Evolutionary conservation across 202 grass and related monocot species (phyloP).

Genomic region (Zoysia matrella): DNA sequence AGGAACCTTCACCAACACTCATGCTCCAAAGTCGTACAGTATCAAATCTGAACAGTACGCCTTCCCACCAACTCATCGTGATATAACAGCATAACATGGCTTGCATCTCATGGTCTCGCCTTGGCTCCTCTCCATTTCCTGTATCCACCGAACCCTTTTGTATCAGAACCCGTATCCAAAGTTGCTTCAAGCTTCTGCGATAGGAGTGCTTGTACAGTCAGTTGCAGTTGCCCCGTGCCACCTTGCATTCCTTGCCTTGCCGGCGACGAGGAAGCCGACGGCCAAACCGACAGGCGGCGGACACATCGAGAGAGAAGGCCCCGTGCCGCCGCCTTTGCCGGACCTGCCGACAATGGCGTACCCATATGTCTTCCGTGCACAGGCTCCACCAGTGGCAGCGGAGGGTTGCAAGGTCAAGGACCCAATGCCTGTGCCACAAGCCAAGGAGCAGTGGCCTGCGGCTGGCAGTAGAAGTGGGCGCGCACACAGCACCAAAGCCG

Average conservation of each 20-base stretch:
- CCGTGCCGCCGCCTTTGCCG: too few species aligned
- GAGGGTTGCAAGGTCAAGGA: conserved; percentile 61
- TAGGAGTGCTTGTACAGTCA: background rate
- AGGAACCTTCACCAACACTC: conserved; percentile 36
- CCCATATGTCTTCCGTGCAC: conserved; percentile 56
- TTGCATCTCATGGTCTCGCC: conserved; percentile 34
- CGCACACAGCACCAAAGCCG: background rate
- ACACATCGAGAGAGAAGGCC: too few species aligned
- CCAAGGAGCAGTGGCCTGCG: conserved; percentile 47
- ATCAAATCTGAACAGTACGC: conserved; percentile 32
- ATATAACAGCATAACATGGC: background rate
- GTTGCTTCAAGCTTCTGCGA: conserved; percentile 46
- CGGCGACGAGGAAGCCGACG: conserved; percentile 24
- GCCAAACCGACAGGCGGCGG: background rate
- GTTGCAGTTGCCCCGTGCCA: background rate
- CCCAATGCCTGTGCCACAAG: conserved; percentile 37
- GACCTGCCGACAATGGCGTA: conserved; percentile 45
- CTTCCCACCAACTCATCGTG: conserved; percentile 3
- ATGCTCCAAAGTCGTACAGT: conserved; percentile 15
- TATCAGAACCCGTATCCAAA: background rate
- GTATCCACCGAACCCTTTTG: conserved; percentile 4
- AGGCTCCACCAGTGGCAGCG: conserved; percentile 40
- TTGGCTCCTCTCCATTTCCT: conserved; percentile 23
- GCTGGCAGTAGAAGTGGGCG: background rate
- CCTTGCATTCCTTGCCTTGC: conserved; percentile 41